Base-by-base conservation (phyloP, 2,329 filamentous ascomycete species). In the Penicillium sp. region DNA sequence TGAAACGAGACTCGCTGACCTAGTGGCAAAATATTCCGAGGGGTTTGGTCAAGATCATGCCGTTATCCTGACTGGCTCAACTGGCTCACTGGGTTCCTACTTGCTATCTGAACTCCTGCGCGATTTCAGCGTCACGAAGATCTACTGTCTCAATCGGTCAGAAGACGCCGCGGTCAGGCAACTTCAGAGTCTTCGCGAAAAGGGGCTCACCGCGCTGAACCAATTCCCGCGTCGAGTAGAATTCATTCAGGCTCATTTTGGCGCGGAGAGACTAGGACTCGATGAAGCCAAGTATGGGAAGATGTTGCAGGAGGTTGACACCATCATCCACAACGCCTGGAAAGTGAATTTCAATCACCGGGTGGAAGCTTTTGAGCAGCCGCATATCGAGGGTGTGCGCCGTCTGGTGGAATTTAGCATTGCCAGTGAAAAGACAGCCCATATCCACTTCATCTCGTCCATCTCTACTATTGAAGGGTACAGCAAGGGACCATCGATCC, bases 11-110 rank as follows among this genome's bases (percentile, higher is more conserved):
- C 54, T 64, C n/a, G 8, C 65, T 64, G 25, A 28, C 25, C 25
- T 46, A 8, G 48, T 60, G 13, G 38, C 28, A 6, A 61, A 59
- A 19, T 59, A 60, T 16, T 59, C 55, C 3, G 51, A 35, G 55
- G 33, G 46, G 30, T 26, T 45, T 35, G 53, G 35, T 8, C 56
- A 45, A 22, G 45, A 51, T 28, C 33, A 16, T 22, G 38, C 19
- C 6, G 63, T 78, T 2, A 64, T 82, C 7, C 62, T 85, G 22
- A 84, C 81, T 0, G 83, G 81, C 14, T 81, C 78, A 4, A 84
- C 83, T 0, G 82, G 83, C 7, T 80, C 78, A 4, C 64, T 85
- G 19, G 83, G 83, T 0, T 79, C 76, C 3, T 83, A 84, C 65
- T 71, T 84, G 42, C 73, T 84, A 3, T 71, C 81, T 53, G 48